These are phyloP conservation scores for Crithidia brevicula DNA, from an alignment of 208 protist species.

Conservation along the genomic window DNA sequence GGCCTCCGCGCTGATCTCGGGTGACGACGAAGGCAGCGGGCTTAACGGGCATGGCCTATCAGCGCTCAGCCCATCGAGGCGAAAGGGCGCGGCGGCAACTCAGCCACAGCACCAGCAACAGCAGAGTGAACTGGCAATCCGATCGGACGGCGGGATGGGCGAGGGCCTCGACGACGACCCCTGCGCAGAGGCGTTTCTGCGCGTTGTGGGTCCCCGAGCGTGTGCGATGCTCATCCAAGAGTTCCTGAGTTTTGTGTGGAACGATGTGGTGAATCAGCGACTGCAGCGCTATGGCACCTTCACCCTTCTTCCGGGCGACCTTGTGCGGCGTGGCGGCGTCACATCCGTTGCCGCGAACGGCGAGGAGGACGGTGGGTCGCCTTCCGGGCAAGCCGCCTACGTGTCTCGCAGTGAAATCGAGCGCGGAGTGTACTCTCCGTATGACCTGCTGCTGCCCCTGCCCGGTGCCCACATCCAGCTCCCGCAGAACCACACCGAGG, in stretches of 20 bases:
- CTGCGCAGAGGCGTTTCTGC: slow-evolving; percentile 83
- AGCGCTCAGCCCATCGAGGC: background rate
- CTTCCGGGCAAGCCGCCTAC: slow-evolving; percentile 20
- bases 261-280: slow-evolving; percentile 87
- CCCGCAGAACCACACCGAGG: slow-evolving; percentile 87
- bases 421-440: slow-evolving; percentile 51
- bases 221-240: slow-evolving; percentile 84
- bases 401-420: slow-evolving; percentile 57
- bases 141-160: background rate
- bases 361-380: background rate
- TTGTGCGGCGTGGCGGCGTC: slow-evolving; percentile 54
- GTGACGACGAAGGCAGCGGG: slow-evolving; percentile 22
- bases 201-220: slow-evolving; percentile 70
- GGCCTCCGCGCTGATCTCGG: slow-evolving; percentile 54
- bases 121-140: background rate
- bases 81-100: background rate
- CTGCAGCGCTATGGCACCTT: slow-evolving; percentile 87
- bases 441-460: slow-evolving; percentile 81
- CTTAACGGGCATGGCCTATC: slow-evolving; percentile 4
- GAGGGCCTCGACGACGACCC: slow-evolving; percentile 49
- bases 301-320: slow-evolving; percentile 79
- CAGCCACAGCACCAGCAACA: background rate
- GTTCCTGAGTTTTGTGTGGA: slow-evolving; percentile 89
- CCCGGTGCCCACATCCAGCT: slow-evolving; percentile 74
- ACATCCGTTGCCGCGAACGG: background rate